Evolutionary conservation across 768 basidiomycete species (phyloP).

Genomic region (Cyclocybe cylindracea): DNA sequence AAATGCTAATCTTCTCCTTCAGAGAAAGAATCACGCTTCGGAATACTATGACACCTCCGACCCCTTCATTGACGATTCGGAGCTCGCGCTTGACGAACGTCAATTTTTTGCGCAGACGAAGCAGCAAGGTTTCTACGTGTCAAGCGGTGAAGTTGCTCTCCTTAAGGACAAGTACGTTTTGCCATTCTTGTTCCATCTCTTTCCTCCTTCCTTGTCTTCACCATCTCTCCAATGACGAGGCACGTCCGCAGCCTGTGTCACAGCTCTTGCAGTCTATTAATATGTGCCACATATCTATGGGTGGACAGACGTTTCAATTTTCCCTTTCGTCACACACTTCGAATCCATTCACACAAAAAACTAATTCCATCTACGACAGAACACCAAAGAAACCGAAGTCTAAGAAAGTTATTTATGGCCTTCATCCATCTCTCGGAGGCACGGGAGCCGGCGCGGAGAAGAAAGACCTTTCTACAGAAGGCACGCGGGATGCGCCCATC

Average conservation of each 20-base stretch:
- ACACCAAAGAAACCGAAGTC: conserved; percentile 75
- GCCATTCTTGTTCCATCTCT: conserved; percentile 13
- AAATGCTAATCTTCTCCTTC: background rate
- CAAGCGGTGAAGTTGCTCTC: conserved; percentile 83
- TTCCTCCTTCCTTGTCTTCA: conserved; percentile 8
- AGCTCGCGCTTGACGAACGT: conserved; percentile 86
- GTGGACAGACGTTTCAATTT: no score
- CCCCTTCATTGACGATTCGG: conserved; percentile 98
- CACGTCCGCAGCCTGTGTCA: no score
- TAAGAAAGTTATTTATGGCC: conserved; percentile 44
- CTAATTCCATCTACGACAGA: conserved; percentile 24
- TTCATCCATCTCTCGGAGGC: conserved; percentile 15
- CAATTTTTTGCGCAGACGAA: conserved; percentile 90
- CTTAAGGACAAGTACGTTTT: conserved; percentile 68
- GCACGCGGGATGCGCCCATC: conserved; percentile 55
- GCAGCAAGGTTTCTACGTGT: conserved; percentile 93
- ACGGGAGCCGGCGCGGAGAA: conserved; percentile 12
- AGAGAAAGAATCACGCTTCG: conserved; percentile 50
- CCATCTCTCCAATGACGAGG: background rate
- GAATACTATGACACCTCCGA: conserved; percentile 92
- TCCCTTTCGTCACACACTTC: no score
- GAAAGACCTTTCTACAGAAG: conserved; percentile 23
- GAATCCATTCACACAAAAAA: background rate
- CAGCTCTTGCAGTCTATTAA: no score
- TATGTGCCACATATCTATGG: no score